Percentiles rank a stretch among this genome's conserved stretches.
Conservation (phyloP, 306 rosid species). For the Lablab purpureus region DNA sequence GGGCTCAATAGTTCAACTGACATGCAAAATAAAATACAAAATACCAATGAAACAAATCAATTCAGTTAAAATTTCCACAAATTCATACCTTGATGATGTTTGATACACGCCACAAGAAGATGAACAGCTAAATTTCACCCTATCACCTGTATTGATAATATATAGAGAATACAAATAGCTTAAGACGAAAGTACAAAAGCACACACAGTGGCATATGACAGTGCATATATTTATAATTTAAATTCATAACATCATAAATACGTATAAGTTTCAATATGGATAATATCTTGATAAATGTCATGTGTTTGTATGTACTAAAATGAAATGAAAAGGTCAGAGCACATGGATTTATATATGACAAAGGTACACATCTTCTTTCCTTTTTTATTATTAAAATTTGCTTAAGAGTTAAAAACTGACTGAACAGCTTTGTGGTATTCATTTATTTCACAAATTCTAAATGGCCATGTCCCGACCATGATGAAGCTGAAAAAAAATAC, state of each 20-base stretch:
- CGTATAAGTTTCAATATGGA: conserved; percentile 1
- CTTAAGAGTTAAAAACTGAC: conserved; percentile 17
- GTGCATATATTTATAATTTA: background rate
- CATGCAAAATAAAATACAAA: background rate
- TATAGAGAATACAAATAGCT: conserved; percentile 32
- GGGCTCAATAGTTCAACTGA: background rate
- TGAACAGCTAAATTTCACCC: conserved; percentile 67
- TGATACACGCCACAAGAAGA: conserved; percentile 59
- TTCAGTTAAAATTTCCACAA: background rate
- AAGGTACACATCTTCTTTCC: background rate
- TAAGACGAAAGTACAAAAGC: background rate
- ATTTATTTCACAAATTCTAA: conserved; percentile 9
- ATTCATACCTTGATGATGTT: conserved; percentile 66
- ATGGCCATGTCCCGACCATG: background rate
- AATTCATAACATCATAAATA: no score
- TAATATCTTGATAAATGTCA: conserved; percentile 3
- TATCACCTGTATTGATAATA: conserved; percentile 73
- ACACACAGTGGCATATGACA: background rate
- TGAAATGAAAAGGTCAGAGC: background rate
- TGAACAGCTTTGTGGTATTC: background rate
- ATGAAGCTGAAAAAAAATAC: background rate
- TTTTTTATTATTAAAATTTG: background rate
- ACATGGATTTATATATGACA: background rate
- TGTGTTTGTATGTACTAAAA: background rate
- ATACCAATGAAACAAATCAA: conserved; percentile 1